Percentiles rank a stretch among this genome's conserved stretches.
phyloP scores from a whole-genome alignment of 2,329 filamentous ascomycete species.

The Biscogniauxia marginata region DNA sequence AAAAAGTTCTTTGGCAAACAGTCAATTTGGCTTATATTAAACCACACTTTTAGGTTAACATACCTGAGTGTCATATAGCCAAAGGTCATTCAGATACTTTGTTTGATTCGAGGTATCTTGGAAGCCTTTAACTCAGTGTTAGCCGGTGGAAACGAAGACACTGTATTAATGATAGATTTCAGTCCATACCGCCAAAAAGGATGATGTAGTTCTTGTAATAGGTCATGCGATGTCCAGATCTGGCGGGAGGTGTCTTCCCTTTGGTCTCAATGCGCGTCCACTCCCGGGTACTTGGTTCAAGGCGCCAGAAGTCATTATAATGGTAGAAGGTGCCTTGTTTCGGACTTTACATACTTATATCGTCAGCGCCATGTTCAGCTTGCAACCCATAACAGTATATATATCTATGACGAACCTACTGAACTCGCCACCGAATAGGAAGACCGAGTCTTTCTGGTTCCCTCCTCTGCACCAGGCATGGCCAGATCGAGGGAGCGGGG shows the following conservation, averaged over 20 bases:
- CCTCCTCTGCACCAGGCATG: constrained; percentile 93
- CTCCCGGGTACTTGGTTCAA: constrained; percentile 80
- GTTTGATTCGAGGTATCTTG: constrained; percentile 95
- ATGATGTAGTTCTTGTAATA: constrained; percentile 97
- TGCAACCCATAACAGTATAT: neutral
- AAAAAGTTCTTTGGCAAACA: constrained; percentile 61
- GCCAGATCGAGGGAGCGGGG: constrained; percentile 83
- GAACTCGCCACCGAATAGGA: constrained; percentile 95
- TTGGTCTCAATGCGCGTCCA: constrained; percentile 85
- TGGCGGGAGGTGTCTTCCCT: constrained; percentile 76
- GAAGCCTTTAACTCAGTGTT: constrained; percentile 54
- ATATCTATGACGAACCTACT: constrained; percentile 52
- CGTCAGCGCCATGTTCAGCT: neutral
- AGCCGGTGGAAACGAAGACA: constrained; percentile 2
- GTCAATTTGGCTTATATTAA: constrained; percentile 11
- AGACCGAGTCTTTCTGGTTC: constrained; percentile 76
- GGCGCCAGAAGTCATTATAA: constrained; percentile 97
- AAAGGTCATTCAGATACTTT: constrained; percentile 89
- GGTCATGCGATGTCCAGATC: constrained; percentile 93
- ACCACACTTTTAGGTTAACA: neutral
- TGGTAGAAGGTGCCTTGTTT: constrained; percentile 99
- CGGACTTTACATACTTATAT: constrained; percentile 43
- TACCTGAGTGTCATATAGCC: constrained; percentile 82
- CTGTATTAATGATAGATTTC: neutral
- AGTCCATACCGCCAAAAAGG: constrained; percentile 68